phyloP scores from a whole-genome alignment of 352 stramenopile genomes.

The Phytopythium chamaehyphon region DNA sequence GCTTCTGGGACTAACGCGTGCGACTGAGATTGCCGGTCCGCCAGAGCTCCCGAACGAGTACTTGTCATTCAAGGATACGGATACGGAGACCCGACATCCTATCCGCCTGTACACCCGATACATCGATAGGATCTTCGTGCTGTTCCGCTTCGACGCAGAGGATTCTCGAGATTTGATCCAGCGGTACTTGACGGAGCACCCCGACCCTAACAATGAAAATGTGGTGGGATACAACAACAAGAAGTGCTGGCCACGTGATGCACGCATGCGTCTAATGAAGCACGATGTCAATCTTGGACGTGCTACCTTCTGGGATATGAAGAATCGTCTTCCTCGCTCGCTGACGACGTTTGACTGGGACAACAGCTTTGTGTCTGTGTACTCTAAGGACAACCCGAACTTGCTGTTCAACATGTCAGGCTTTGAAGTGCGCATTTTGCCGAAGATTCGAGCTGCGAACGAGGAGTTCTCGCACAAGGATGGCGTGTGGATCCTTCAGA shows the following conservation, averaged over 20 bases:
- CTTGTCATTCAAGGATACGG: constrained; percentile 97
- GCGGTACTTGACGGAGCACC: constrained; percentile 98
- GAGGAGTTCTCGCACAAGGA: constrained; percentile 96
- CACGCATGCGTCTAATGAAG: constrained; percentile 99
- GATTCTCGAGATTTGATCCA: constrained; percentile 99
- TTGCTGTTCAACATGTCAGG: constrained; percentile 99
- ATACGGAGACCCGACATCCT: constrained; percentile 96
- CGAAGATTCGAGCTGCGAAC: constrained; percentile 88
- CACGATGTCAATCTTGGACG: constrained; percentile 99
- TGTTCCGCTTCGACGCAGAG: constrained; percentile 98
- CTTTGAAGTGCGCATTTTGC: constrained; percentile 97
- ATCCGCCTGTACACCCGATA: constrained; percentile 99
- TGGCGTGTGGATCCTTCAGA: constrained; percentile 99
- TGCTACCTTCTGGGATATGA: constrained; percentile 99
- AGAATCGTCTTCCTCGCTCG: constrained; percentile 97
- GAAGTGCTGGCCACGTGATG: constrained; percentile 99
- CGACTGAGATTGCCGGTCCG: constrained; percentile 97
- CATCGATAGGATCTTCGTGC: constrained; percentile 99
- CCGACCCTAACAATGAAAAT: constrained; percentile 99
- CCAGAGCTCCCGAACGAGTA: constrained; percentile 99
- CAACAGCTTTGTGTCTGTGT: constrained; percentile 99
- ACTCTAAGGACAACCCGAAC: constrained; percentile 99
- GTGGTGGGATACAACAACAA: constrained; percentile 99
- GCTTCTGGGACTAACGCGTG: constrained; percentile 95
- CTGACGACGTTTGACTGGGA: constrained; percentile 99